A percentile compares a stretch with the other conserved stretches of the same genome.
phyloP scores from a whole-genome alignment of 352 stramenopile genomes.

The Pythium guiyangense region DNA sequence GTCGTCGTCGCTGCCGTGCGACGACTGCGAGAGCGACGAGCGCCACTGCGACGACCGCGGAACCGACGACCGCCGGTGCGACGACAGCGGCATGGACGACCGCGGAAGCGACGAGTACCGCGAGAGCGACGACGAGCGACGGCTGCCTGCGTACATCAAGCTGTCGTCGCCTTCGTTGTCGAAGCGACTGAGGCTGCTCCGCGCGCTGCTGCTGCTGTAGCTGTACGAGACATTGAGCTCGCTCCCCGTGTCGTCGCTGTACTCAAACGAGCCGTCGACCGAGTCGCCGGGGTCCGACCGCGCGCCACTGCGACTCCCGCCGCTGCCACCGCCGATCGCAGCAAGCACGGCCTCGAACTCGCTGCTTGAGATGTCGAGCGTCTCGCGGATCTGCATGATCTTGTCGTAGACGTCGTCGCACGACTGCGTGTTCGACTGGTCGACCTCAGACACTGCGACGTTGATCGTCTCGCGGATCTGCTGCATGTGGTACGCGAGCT shows the following conservation, averaged over 20 bases:
- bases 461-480: constrained; percentile 69
- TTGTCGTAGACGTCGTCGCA: constrained; percentile 45
- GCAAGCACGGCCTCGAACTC: constrained; percentile 46
- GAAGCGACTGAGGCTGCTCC: not conserved
- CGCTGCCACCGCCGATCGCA: constrained; percentile 15
- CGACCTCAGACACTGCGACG: constrained; percentile 52
- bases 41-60: constrained; percentile 8
- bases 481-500: constrained; percentile 59
- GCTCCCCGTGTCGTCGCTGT: not conserved
- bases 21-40: constrained; percentile 12
- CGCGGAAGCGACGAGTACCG: constrained; percentile 2
- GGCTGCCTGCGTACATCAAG: constrained; percentile 7
- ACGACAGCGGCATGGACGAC: constrained; percentile 11
- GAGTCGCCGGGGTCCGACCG: constrained; percentile 5
- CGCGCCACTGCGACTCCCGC: not conserved
- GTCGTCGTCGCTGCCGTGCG: constrained; percentile 1
- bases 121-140: constrained; percentile 5
- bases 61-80: not conserved
- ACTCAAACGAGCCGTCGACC: constrained; percentile 6
- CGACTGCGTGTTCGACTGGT: constrained; percentile 28
- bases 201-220: constrained; percentile 5
- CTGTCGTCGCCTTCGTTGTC: constrained; percentile 1
- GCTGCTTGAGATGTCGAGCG: constrained; percentile 35
- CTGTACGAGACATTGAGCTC: constrained; percentile 3
- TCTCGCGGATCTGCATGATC: constrained; percentile 47